A percentile compares a stretch with the other conserved stretches of the same genome.
Conservation (phyloP, 805 yeast genomes). For the Saccharomycopsis capsularis region DNA sequence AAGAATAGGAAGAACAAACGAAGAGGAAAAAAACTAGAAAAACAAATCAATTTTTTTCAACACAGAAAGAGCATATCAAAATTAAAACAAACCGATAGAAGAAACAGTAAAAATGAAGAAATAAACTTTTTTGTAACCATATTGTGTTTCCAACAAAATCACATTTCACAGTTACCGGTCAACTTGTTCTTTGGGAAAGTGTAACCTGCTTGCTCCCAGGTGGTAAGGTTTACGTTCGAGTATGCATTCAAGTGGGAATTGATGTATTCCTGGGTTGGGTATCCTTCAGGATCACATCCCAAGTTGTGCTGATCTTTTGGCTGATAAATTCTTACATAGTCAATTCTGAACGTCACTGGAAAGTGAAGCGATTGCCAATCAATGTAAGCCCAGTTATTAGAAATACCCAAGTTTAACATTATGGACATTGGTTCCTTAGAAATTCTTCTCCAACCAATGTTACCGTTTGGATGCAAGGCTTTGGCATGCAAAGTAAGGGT, state of each 20-base stretch:
- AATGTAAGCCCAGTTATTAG: conserved; percentile 89
- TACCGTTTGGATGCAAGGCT: conserved; percentile 86
- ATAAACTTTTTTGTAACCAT: too few relatives aligned
- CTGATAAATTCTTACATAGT: conserved; percentile 89
- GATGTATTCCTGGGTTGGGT: conserved; percentile 84
- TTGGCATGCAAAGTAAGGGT: conserved; percentile 66
- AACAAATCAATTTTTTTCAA: too few relatives aligned
- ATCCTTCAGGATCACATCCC: conserved; percentile 82
- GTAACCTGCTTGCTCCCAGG: conserved; percentile 75
- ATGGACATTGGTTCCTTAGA: conserved; percentile 92
- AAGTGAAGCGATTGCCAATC: conserved; percentile 78
- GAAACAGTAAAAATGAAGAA: conserved; percentile 20
- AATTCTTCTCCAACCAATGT: conserved; percentile 73
- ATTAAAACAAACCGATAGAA: conserved; percentile 20
- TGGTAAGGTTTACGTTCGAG: conserved; percentile 57
- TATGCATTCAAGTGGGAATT: conserved; percentile 64
- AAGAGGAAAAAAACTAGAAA: neutral
- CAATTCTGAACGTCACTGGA: conserved; percentile 72
- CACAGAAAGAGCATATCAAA: too few relatives aligned
- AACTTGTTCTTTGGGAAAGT: conserved; percentile 54
- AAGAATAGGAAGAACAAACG: neutral
- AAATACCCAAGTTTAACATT: conserved; percentile 80
- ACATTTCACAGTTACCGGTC: conserved; percentile 45
- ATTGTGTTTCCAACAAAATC: too few relatives aligned
- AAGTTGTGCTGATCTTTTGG: conserved; percentile 53